Evolutionary conservation across 768 basidiomycete species (phyloP).

Genomic region (Leucocoprinus leucothites): DNA sequence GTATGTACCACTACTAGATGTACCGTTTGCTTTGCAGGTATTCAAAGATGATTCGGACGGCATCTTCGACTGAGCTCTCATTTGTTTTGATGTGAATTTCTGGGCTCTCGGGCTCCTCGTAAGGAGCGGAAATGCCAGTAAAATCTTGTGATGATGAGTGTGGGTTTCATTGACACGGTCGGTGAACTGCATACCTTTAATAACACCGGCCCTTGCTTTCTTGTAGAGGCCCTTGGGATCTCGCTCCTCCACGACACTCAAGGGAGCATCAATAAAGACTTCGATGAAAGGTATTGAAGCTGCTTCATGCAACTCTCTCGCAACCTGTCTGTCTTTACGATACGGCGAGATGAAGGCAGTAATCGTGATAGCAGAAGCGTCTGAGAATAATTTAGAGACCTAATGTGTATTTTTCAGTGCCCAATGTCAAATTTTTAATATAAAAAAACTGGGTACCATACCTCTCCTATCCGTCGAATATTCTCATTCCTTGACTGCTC

Average conservation of each 20-base stretch:
- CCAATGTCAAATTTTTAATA: background rate
- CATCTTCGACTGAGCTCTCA: constrained; percentile 70
- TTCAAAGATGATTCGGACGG: constrained; percentile 73
- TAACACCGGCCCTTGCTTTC: constrained; percentile 92
- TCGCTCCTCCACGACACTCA: constrained; percentile 82
- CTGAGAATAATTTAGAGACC: constrained; percentile 94
- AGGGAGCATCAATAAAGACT: constrained; percentile 92
- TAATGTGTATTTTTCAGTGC: constrained; percentile 25
- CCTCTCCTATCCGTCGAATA: constrained; percentile 96
- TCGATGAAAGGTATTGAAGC: constrained; percentile 82
- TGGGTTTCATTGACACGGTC: background rate
- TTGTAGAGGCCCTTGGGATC: constrained; percentile 99
- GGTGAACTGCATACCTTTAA: constrained; percentile 64
- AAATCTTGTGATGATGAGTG: constrained; percentile 62
- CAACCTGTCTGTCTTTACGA: constrained; percentile 76
- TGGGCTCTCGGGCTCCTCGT: constrained; percentile 81
- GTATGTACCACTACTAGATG: constrained; percentile 30
- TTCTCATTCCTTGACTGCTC: constrained; percentile 92
- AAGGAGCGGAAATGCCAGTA: constrained; percentile 96
- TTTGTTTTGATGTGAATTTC: constrained; percentile 94
- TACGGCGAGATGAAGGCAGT: constrained; percentile 99
- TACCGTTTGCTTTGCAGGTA: constrained; percentile 73
- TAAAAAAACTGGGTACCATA: constrained; percentile 25
- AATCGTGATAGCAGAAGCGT: constrained; percentile 79
- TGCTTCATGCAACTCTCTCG: constrained; percentile 77